These are phyloP conservation scores for Hymenoscyphus repandus DNA, from an alignment of 2,329 filamentous ascomycete genomes.

Conservation along the genomic window DNA sequence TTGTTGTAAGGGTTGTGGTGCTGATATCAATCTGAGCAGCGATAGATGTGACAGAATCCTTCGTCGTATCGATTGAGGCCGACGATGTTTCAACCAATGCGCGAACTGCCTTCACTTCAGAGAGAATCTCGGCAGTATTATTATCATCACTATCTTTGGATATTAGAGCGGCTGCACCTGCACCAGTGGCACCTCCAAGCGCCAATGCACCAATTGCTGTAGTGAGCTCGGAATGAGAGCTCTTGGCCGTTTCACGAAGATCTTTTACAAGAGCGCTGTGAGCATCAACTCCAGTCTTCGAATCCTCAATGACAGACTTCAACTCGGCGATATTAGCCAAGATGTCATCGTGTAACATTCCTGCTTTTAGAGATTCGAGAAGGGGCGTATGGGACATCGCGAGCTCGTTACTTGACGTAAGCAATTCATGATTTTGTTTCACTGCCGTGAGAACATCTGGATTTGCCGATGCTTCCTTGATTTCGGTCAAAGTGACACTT, in stretches of 20 bases:
- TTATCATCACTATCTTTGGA: slow-evolving; percentile 8
- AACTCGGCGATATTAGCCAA: slow-evolving; percentile 19
- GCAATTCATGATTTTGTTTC: slow-evolving; percentile 15
- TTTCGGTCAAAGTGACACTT: slow-evolving; percentile 11
- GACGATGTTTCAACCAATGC: slow-evolving; percentile 17
- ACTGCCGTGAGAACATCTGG: slow-evolving; percentile 14
- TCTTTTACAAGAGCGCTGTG: slow-evolving; percentile 20
- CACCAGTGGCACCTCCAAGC: slow-evolving; percentile 19
- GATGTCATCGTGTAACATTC: slow-evolving; percentile 16
- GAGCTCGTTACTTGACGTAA: slow-evolving; percentile 10
- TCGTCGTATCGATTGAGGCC: slow-evolving; percentile 9
- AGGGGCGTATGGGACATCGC: slow-evolving; percentile 17
- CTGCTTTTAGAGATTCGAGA: slow-evolving; percentile 17
- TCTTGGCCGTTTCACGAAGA: slow-evolving; percentile 21
- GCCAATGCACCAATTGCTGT: slow-evolving; percentile 20
- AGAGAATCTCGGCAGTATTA: slow-evolving; percentile 13
- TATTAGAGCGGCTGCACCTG: slow-evolving; percentile 11
- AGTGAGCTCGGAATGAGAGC: slow-evolving; percentile 18
- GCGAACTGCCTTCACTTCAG: slow-evolving; percentile 19
- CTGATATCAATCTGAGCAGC: slow-evolving; percentile 23
- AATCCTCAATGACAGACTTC: slow-evolving; percentile 22
- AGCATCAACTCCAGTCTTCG: slow-evolving; percentile 17
- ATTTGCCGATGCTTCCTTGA: slow-evolving; percentile 13
- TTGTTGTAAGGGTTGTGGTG: slow-evolving; percentile 23
- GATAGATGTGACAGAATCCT: slow-evolving; percentile 14